Percentiles rank a stretch among this genome's conserved stretches.
Evolutionary conservation across 805 yeast genomes (phyloP).

Genomic region (Metschnikowia santaceciliae): DNA sequence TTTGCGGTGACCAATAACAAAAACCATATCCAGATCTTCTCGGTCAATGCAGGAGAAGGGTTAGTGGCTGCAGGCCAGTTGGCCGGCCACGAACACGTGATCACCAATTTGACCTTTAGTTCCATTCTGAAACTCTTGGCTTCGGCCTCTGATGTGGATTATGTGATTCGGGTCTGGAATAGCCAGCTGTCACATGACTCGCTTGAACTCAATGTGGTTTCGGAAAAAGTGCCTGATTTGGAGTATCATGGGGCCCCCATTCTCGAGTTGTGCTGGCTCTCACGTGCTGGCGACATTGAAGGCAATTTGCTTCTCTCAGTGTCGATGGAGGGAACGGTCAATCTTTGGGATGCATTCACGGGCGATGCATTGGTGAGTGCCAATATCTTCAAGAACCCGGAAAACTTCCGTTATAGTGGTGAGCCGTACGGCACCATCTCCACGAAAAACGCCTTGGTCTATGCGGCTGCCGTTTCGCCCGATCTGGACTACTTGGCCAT

Average conservation of each 20-base stretch:
- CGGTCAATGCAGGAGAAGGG: constrained; percentile 23
- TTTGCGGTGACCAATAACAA: constrained; percentile 67
- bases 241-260: constrained; percentile 53
- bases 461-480: constrained; percentile 51
- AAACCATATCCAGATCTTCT: constrained; percentile 53
- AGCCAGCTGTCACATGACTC: constrained; percentile 55
- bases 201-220: constrained; percentile 27
- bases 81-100: constrained; percentile 60
- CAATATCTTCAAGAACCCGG: constrained; percentile 25
- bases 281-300: constrained; percentile 15
- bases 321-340: constrained; percentile 67
- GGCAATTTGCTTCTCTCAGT: constrained; percentile 26
- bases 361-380: constrained; percentile 37
- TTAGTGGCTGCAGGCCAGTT: constrained; percentile 29
- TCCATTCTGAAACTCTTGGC: constrained; percentile 51
- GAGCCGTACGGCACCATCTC: constrained; percentile 6
- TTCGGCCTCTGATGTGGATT: constrained; percentile 71
- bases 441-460: constrained; percentile 52
- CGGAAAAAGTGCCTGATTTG: constrained; percentile 12
- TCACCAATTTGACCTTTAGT: constrained; percentile 56
- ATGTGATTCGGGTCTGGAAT: constrained; percentile 69
- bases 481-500: constrained; percentile 48
- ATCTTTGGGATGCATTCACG: constrained; percentile 60
- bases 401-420: constrained; percentile 20
- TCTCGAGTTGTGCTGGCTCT: constrained; percentile 54